A percentile compares a stretch with the other conserved stretches of the same genome.
phyloP scores from a whole-genome alignment of 805 yeast genomes.

The Middelhovenomyces tepae region DNA sequence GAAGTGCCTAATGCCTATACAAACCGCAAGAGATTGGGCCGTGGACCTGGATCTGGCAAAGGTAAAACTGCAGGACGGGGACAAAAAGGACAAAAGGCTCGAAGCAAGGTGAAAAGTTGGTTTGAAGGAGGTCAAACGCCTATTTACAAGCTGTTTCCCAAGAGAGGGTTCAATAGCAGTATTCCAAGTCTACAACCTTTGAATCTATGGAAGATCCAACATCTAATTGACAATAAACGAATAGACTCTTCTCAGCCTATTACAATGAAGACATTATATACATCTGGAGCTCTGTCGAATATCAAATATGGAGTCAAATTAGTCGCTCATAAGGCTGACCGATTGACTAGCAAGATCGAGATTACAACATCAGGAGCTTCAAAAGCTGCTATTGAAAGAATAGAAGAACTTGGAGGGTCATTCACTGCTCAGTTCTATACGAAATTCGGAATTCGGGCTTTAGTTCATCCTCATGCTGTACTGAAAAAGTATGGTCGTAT shows the following conservation, averaged over 20 bases:
- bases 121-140: constrained; percentile 99
- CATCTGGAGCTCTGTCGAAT: constrained; percentile 64
- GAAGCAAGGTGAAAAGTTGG: constrained; percentile 84
- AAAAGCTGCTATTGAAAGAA: constrained; percentile 56
- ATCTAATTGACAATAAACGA: constrained; percentile 61
- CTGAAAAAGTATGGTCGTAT: constrained; percentile 63
- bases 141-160: constrained; percentile 72
- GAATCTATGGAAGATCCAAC: constrained; percentile 60
- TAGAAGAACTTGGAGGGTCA: constrained; percentile 65
- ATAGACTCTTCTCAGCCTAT: constrained; percentile 43
- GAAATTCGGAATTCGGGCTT: constrained; percentile 61
- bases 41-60: constrained; percentile 82
- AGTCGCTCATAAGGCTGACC: constrained; percentile 51
- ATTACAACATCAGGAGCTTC: constrained; percentile 84
- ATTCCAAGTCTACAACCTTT: constrained; percentile 35
- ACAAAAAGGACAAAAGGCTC: constrained; percentile 97
- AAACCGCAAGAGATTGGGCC: constrained; percentile 69
- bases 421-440: constrained; percentile 67
- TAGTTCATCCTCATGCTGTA: constrained; percentile 65
- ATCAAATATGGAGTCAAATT: constrained; percentile 75
- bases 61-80: constrained; percentile 98
- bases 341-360: constrained; percentile 47
- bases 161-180: constrained; percentile 61
- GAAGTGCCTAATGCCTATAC: constrained; percentile 20
- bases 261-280: constrained; percentile 68